phyloP scores from a whole-genome alignment of 116 monocot genomes.

The Zostera marina region DNA sequence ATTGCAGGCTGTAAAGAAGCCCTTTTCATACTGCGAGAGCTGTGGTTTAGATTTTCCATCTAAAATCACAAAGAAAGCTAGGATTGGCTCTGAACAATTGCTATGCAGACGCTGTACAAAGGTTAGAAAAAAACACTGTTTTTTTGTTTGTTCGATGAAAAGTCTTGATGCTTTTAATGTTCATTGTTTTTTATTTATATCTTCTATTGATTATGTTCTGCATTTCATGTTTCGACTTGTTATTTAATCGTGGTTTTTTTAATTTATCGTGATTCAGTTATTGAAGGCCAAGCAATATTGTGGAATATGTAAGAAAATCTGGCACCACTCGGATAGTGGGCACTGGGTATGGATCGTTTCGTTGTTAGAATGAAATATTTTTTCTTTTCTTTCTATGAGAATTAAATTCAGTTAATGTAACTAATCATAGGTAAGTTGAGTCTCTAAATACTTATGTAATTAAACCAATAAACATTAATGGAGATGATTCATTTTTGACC shows the following conservation, averaged over 20 bases:
- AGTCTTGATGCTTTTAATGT: background rate
- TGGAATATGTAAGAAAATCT: conserved; percentile 92
- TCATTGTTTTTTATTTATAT: background rate
- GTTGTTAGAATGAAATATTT: background rate
- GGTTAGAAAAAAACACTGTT: conserved; percentile 15
- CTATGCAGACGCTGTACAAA: conserved; percentile 62
- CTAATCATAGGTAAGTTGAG: too few relatives aligned
- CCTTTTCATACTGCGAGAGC: conserved; percentile 38
- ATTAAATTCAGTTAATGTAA: too few relatives aligned
- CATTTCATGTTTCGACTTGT: background rate
- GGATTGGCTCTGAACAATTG: conserved; percentile 28
- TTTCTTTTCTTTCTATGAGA: background rate
- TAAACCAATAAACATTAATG: too few relatives aligned
- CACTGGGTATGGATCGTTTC: conserved; percentile 52
- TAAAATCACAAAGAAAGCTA: conserved; percentile 41
- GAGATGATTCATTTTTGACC: too few relatives aligned
- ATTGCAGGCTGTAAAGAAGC: conserved; percentile 20
- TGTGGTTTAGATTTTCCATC: conserved; percentile 36
- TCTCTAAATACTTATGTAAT: too few relatives aligned
- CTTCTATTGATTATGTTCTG: background rate
- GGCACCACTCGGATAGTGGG: conserved; percentile 83
- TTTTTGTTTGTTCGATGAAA: background rate
- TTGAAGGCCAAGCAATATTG: conserved; percentile 76
- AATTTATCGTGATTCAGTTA: conserved; percentile 23
- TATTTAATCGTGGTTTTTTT: background rate